phyloP scores from a whole-genome alignment of 768 basidiomycete genomes.

The Nidularia pulvinata region DNA sequence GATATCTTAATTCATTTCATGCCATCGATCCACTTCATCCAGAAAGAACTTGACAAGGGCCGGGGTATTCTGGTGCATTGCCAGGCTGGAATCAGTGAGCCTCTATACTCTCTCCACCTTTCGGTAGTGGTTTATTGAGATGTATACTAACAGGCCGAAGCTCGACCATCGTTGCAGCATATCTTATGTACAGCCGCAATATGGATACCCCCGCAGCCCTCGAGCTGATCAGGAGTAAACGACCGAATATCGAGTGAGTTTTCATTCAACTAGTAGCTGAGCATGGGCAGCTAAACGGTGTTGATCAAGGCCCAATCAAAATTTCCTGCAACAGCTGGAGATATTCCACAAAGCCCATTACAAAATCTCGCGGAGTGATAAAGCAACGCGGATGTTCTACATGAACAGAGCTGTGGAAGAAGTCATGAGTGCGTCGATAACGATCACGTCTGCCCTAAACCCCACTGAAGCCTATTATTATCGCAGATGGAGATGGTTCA shows the following conservation, averaged over 20 bases:
- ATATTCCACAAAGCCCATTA: constrained; percentile 76
- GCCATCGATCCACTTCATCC: constrained; percentile 82
- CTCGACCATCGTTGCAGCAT: constrained; percentile 84
- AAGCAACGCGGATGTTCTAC: constrained; percentile 80
- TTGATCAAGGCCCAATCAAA: constrained; percentile 76
- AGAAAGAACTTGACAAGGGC: constrained; percentile 72
- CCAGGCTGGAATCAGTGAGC: constrained; percentile 86
- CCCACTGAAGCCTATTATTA: constrained; percentile 1
- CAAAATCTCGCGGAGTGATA: constrained; percentile 65
- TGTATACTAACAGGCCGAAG: constrained; percentile 61
- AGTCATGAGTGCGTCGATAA: constrained; percentile 67
- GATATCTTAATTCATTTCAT: constrained; percentile 82
- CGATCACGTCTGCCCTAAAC: constrained; percentile 11
- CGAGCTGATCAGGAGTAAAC: constrained; percentile 59
- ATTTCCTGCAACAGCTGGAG: constrained; percentile 80
- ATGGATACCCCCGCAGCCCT: constrained; percentile 62
- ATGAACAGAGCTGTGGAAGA: constrained; percentile 74
- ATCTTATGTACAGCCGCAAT: constrained; percentile 77
- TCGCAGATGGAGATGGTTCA: constrained; percentile 73
- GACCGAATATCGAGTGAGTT: constrained; percentile 77
- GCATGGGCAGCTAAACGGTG: neutral
- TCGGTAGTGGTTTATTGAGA: constrained; percentile 3
- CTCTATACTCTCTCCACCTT: neutral
- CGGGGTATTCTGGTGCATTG: constrained; percentile 88
- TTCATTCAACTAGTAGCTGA: constrained; percentile 5